Evolutionary conservation across 2,329 filamentous ascomycete species (phyloP).

Genomic region (Fusarium sp.): DNA sequence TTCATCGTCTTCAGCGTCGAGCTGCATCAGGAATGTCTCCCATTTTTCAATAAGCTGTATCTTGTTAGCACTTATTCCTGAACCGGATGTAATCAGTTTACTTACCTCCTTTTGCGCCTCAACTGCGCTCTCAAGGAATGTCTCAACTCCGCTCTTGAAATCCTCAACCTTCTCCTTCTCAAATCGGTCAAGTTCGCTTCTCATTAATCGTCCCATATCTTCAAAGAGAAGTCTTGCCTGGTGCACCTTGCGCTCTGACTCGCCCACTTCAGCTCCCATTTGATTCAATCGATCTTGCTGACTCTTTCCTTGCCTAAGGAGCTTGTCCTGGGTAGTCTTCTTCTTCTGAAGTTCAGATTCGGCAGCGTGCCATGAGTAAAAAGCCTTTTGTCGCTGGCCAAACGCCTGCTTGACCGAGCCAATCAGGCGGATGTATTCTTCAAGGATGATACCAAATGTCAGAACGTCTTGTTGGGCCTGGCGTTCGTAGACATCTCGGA

Average conservation of each 20-base stretch:
- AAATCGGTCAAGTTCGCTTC: slow-evolving; percentile 90
- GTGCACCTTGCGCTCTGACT: slow-evolving; percentile 93
- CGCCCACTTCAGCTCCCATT: slow-evolving; percentile 91
- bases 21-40: slow-evolving; percentile 97
- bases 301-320: slow-evolving; percentile 93
- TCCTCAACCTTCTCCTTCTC: slow-evolving; percentile 98
- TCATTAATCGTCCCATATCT: slow-evolving; percentile 96
- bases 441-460: slow-evolving; percentile 96
- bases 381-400: slow-evolving; percentile 91
- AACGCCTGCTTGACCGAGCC: slow-evolving; percentile 96
- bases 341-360: slow-evolving; percentile 93
- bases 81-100: slow-evolving; percentile 17
- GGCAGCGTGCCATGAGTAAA: slow-evolving; percentile 92
- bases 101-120: slow-evolving; percentile 98
- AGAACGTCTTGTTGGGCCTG: slow-evolving; percentile 97
- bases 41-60: slow-evolving; percentile 82
- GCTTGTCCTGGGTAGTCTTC: slow-evolving; percentile 89
- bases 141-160: slow-evolving; percentile 98
- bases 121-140: slow-evolving; percentile 94
- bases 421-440: slow-evolving; percentile 97
- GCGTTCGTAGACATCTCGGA: slow-evolving; percentile 93
- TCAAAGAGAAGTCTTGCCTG: slow-evolving; percentile 92
- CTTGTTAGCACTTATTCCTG: slow-evolving; percentile 42
- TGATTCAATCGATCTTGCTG: slow-evolving; percentile 97
- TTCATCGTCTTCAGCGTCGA: slow-evolving; percentile 93